Percentiles rank a stretch among this genome's conserved stretches.
phyloP scores from a whole-genome alignment of 1,284 basidiomycete genomes.

The Leucoagaricus sp. region DNA sequence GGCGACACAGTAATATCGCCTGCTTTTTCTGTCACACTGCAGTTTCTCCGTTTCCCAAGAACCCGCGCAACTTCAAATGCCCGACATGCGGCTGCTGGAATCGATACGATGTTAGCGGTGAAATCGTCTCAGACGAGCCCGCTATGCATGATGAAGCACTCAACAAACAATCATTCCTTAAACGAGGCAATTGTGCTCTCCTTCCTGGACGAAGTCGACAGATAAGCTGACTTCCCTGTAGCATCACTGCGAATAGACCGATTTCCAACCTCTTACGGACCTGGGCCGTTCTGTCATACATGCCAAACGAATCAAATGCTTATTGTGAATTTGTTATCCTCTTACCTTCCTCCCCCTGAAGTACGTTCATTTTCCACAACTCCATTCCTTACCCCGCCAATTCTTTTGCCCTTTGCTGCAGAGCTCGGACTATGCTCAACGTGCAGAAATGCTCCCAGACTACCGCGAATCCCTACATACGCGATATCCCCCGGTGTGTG shows the following conservation, averaged over 20 bases:
- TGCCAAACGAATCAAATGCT: slow-evolving; percentile 92
- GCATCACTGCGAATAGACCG: slow-evolving; percentile 69
- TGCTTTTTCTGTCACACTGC: slow-evolving; percentile 72
- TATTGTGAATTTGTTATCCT: slow-evolving; percentile 82
- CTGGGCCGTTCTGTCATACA: slow-evolving; percentile 75
- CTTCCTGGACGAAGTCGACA: neutral
- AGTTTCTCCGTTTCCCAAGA: slow-evolving; percentile 39
- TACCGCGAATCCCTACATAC: slow-evolving; percentile 75
- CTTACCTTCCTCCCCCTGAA: slow-evolving; percentile 75
- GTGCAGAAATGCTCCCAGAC: slow-evolving; percentile 62
- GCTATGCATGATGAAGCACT: slow-evolving; percentile 81
- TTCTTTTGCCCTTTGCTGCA: slow-evolving; percentile 30
- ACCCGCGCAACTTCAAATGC: slow-evolving; percentile 63
- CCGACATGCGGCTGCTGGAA: slow-evolving; percentile 73
- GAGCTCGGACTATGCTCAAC: slow-evolving; percentile 69
- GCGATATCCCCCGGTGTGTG: slow-evolving; percentile 87
- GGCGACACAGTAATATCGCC: slow-evolving; percentile 37
- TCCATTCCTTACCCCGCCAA: neutral
- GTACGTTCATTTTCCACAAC: slow-evolving; percentile 38
- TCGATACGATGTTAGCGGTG: slow-evolving; percentile 65
- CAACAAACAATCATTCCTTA: slow-evolving; percentile 72
- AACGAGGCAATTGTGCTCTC: slow-evolving; percentile 71
- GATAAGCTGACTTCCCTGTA: slow-evolving; percentile 26
- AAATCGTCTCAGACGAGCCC: slow-evolving; percentile 82
- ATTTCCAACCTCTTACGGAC: slow-evolving; percentile 58